These are phyloP conservation scores for Gilbertella persicaria DNA, from an alignment of 371 early-diverging fungal genomes.

Conservation along the genomic window DNA sequence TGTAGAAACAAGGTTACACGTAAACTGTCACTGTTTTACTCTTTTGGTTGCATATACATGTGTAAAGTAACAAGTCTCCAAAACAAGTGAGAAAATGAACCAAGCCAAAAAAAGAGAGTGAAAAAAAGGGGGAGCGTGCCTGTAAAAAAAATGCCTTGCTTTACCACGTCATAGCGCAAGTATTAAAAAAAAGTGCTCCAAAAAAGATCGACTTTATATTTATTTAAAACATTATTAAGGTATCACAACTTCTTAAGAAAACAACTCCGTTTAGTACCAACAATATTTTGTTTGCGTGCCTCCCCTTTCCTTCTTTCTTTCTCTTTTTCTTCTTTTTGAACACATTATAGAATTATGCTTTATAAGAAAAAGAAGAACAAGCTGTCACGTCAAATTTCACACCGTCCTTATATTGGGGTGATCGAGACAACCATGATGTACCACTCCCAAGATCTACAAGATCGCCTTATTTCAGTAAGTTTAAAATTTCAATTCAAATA, in stretches of 20 bases:
- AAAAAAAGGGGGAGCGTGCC: too few species aligned
- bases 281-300: background rate
- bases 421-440: constrained; percentile 29
- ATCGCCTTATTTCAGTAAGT: constrained; percentile 27
- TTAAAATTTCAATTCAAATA: background rate
- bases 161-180: too few species aligned
- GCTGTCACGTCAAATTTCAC: background rate
- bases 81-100: too few species aligned
- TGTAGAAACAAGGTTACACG: too few species aligned
- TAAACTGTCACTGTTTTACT: too few species aligned
- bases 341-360: background rate
- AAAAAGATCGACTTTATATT: background rate
- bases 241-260: background rate
- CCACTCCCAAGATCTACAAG: constrained; percentile 13
- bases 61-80: too few species aligned
- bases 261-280: background rate
- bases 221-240: background rate
- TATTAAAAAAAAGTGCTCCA: too few species aligned
- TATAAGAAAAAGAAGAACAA: constrained; percentile 7
- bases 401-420: constrained; percentile 21
- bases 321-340: background rate
- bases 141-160: too few species aligned
- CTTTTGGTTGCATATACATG: too few species aligned
- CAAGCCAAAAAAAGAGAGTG: too few species aligned
- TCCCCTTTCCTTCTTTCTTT: background rate